Conservation (phyloP, 805 yeast genomes). For the Scheffersomyces amazonensis region DNA sequence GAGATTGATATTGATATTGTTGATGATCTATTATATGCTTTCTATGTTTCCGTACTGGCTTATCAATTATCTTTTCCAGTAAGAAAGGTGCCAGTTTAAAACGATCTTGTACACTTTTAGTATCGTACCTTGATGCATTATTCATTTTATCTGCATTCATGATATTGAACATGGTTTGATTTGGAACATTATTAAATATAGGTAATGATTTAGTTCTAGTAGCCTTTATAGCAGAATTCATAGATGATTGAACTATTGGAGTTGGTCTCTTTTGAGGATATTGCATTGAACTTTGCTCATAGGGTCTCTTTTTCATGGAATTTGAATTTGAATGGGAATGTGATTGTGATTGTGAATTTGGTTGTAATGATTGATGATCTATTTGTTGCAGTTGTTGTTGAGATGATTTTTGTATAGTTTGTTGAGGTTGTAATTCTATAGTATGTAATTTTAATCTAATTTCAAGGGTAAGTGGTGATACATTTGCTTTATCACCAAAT, state of each 20-base stretch:
- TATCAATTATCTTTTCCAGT: conserved; percentile 39
- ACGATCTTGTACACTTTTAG: conserved; percentile 39
- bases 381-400: conserved; percentile 9
- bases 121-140: conserved; percentile 35
- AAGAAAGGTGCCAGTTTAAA: conserved; percentile 45
- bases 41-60: conserved; percentile 26
- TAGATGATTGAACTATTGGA: conserved; percentile 1
- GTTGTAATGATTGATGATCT: conserved; percentile 1
- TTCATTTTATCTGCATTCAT: conserved; percentile 41
- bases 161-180: conserved; percentile 37
- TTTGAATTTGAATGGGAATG: conserved; percentile 3
- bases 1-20: conserved; percentile 6
- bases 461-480: conserved; percentile 52
- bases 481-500: conserved; percentile 33
- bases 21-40: background rate
- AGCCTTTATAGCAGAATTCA: conserved; percentile 29
- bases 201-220: conserved; percentile 44
- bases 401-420: conserved; percentile 1
- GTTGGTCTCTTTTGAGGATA: conserved; percentile 11
- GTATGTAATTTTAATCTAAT: conserved; percentile 50
- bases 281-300: conserved; percentile 4
- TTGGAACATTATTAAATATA: conserved; percentile 36
- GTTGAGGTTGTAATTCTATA: conserved; percentile 17
- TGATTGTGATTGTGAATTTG: conserved; percentile 8
- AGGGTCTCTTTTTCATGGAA: conserved; percentile 10